Evolutionary conservation across 495 filamentous ascomycete species (phyloP).

Genomic region (Penicillium simplicissimum): DNA sequence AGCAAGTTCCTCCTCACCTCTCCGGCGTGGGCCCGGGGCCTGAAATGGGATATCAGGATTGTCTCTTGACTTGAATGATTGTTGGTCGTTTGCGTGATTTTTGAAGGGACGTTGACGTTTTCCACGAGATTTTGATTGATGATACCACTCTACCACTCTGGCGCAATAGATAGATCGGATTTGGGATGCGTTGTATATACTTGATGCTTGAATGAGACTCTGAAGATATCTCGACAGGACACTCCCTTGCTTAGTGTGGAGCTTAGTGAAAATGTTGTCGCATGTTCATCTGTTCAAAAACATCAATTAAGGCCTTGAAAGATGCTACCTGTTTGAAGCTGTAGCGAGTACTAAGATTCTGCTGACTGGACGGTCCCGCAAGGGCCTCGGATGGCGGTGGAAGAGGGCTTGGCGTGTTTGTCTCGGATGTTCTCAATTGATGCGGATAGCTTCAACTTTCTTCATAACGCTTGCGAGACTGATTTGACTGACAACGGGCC

Average conservation of each 20-base stretch:
- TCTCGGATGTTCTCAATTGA: constrained; percentile 17
- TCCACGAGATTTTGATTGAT: constrained; percentile 4
- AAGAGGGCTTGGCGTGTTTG: constrained; percentile 17
- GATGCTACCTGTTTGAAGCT: too few relatives aligned
- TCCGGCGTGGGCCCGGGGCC: constrained; percentile 4
- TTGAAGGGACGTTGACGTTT: neutral
- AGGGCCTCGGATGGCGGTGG: neutral
- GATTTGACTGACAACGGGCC: constrained; percentile 10
- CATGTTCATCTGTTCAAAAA: too few relatives aligned
- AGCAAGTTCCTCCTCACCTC: constrained; percentile 9
- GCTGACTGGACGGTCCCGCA: neutral
- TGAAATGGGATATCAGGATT: constrained; percentile 15
- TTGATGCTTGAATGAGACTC: neutral
- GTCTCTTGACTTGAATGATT: constrained; percentile 11
- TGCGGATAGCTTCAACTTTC: constrained; percentile 26
- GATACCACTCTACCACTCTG: constrained; percentile 7
- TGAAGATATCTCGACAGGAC: neutral
- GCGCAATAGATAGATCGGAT: constrained; percentile 2
- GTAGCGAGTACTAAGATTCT: too few relatives aligned
- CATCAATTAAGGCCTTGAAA: too few relatives aligned
- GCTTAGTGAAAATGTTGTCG: too few relatives aligned
- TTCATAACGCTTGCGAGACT: neutral
- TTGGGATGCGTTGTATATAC: constrained; percentile 6
- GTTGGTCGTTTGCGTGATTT: neutral
- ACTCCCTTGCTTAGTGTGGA: too few relatives aligned